Evolutionary conservation across 495 filamentous ascomycete species (phyloP).

Genomic region (Talaromyces proteolyticus): DNA sequence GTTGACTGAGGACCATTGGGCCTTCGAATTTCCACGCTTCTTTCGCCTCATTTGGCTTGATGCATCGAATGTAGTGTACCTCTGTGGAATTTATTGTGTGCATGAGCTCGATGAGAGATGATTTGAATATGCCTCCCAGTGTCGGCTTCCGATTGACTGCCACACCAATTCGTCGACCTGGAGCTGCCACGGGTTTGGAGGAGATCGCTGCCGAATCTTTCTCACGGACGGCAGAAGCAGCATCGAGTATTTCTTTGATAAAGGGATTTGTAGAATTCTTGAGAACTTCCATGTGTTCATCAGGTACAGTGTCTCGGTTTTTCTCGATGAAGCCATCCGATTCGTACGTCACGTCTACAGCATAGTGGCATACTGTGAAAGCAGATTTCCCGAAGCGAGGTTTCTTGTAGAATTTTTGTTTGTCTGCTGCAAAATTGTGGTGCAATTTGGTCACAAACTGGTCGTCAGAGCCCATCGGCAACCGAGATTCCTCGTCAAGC

Average conservation of each 20-base stretch:
- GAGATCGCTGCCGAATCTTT: conserved; percentile 76
- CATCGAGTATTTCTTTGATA: conserved; percentile 76
- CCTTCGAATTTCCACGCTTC: conserved; percentile 97
- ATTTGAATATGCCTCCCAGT: conserved; percentile 97
- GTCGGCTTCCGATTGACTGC: conserved; percentile 95
- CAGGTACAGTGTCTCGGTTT: conserved; percentile 96
- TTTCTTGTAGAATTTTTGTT: conserved; percentile 98
- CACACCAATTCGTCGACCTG: conserved; percentile 79
- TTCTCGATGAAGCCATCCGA: conserved; percentile 99
- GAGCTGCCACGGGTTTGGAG: conserved; percentile 58
- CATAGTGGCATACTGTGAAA: conserved; percentile 99
- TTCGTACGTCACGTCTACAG: conserved; percentile 97
- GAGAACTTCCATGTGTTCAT: conserved; percentile 94
- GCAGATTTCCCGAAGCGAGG: conserved; percentile 95
- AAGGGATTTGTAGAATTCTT: conserved; percentile 80
- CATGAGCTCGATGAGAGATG: conserved; percentile 97
- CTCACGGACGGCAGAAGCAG: conserved; percentile 79
- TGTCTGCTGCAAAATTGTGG: conserved; percentile 84
- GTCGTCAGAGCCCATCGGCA: conserved; percentile 97
- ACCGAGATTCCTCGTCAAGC: conserved; percentile 90
- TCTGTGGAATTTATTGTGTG: conserved; percentile 94
- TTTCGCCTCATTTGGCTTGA: conserved; percentile 98
- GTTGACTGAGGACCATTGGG: conserved; percentile 96
- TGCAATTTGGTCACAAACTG: conserved; percentile 97
- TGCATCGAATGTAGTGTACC: conserved; percentile 98